Conservation (phyloP, 768 basidiomycete species). For the Cyathus striatus region DNA sequence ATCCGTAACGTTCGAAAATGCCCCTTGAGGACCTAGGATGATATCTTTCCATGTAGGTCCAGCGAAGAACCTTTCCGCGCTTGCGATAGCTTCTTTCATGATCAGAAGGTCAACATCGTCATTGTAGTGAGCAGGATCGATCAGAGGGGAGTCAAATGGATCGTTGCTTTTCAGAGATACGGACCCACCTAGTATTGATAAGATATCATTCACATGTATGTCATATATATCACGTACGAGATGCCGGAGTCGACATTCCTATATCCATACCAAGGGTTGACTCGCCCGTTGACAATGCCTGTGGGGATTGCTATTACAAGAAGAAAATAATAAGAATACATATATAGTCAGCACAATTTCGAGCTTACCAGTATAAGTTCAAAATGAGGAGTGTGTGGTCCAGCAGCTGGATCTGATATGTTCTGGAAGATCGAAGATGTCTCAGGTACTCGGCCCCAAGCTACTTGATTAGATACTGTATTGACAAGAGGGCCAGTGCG, state of each 20-base stretch:
- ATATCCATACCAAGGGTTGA: neutral
- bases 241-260: constrained; percentile 3
- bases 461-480: neutral
- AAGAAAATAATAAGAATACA: neutral
- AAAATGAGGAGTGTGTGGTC: constrained; percentile 8
- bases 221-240: constrained; percentile 6
- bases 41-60: constrained; percentile 4
- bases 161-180: constrained; percentile 1
- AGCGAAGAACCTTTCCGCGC: constrained; percentile 4
- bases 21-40: neutral
- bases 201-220: neutral
- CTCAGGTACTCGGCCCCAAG: constrained; percentile 7
- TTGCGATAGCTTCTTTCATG: constrained; percentile 5
- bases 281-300: too few species aligned
- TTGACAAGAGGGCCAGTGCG: neutral
- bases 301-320: too few species aligned
- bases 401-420: constrained; percentile 9
- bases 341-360: neutral
- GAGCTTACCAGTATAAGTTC: constrained; percentile 20
- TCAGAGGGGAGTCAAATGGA: constrained; percentile 6
- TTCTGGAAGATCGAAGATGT: constrained; percentile 5
- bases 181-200: constrained; percentile 4
- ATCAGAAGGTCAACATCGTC: constrained; percentile 8
- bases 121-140: constrained; percentile 23
- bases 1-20: constrained; percentile 10